phyloP scores from a whole-genome alignment of 805 yeast genomes.

The Candida gorgasii region DNA sequence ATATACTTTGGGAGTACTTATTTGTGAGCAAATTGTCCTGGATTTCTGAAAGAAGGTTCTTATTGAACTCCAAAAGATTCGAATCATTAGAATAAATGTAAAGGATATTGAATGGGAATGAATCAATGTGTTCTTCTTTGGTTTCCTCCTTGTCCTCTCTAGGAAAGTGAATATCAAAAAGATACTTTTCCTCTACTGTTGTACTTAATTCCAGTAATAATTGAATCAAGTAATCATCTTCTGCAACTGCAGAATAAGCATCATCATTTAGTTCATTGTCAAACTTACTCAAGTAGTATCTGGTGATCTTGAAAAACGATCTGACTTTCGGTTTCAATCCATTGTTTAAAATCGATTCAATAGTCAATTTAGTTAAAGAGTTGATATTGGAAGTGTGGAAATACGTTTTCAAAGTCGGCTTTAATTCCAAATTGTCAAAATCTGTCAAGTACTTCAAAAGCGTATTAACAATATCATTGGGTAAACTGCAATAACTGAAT shows the following conservation, averaged over 20 bases:
- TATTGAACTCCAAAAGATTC: conserved; percentile 35
- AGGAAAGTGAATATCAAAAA: background rate
- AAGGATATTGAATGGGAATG: conserved; percentile 37
- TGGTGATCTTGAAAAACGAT: conserved; percentile 26
- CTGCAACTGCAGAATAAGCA: background rate
- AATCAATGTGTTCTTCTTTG: conserved; percentile 18
- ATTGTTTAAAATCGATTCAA: conserved; percentile 30
- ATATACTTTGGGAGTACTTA: conserved; percentile 23
- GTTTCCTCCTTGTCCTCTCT: background rate
- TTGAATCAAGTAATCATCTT: conserved; percentile 8
- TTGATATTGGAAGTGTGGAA: conserved; percentile 18
- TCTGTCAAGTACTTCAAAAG: conserved; percentile 25
- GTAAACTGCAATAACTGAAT: conserved; percentile 38
- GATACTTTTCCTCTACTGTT: background rate
- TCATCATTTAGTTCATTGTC: conserved; percentile 10
- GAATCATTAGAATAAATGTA: conserved; percentile 39
- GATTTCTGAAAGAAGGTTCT: conserved; percentile 28
- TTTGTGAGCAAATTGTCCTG: conserved; percentile 23
- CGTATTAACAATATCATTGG: conserved; percentile 27
- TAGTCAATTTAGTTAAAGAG: conserved; percentile 28
- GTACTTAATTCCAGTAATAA: background rate
- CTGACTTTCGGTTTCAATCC: conserved; percentile 30
- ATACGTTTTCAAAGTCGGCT: conserved; percentile 18
- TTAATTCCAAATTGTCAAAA: conserved; percentile 14
- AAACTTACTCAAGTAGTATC: conserved; percentile 31